Evolutionary conservation across 768 basidiomycete species (phyloP).

Genomic region (Collybiopsis luxurians): DNA sequence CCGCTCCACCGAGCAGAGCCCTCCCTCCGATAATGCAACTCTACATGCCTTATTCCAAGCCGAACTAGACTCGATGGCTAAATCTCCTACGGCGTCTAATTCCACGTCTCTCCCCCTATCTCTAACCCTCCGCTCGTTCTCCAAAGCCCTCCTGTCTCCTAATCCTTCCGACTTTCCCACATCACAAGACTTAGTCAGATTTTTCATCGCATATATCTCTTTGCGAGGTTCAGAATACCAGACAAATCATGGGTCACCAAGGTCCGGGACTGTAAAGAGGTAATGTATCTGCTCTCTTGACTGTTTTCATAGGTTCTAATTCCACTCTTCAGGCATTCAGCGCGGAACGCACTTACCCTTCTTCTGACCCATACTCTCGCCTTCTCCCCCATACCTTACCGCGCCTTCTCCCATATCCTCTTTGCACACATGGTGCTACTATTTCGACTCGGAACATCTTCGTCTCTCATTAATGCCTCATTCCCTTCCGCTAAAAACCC

Average conservation of each 20-base stretch:
- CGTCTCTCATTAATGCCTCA: neutral
- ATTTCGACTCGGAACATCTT: neutral
- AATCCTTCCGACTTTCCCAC: neutral
- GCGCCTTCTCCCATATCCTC: neutral
- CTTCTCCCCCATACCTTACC: neutral
- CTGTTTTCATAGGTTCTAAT: neutral
- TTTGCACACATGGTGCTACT: conserved; percentile 2
- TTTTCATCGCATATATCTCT: neutral
- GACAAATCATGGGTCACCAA: no score
- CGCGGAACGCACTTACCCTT: neutral
- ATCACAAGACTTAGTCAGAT: neutral
- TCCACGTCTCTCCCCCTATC: neutral
- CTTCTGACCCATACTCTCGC: neutral
- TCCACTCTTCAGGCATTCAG: neutral
- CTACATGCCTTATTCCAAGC: no score
- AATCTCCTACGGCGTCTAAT: no score
- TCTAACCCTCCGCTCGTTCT: neutral
- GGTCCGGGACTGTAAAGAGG: no score
- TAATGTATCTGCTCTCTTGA: no score
- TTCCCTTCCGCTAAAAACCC: neutral
- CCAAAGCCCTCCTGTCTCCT: neutral
- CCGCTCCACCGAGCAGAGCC: conserved; percentile 27
- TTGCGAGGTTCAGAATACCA: neutral
- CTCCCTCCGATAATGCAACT: neutral
- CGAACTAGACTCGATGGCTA: no score